These are phyloP conservation scores for Prunus yedoensis DNA, from an alignment of 331 rosid species.

Conservation along the genomic window DNA sequence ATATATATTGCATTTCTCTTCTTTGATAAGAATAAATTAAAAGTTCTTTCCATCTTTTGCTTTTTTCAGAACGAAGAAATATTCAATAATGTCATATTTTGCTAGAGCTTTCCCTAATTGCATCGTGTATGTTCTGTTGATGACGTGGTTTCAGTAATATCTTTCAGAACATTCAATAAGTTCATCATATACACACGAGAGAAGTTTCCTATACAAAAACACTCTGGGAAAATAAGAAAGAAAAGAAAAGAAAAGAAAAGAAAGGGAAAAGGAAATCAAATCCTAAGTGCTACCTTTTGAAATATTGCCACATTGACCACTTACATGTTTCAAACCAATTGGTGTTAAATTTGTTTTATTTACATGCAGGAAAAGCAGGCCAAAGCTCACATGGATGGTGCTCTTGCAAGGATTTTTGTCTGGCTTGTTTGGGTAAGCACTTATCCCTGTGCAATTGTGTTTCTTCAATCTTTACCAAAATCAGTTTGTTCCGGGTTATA, in stretches of 20 bases:
- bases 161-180: not conserved
- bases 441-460: not conserved
- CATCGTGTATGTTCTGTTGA: not conserved
- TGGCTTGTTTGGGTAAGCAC: constrained; percentile 67
- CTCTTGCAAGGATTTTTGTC: constrained; percentile 59
- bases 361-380: constrained; percentile 53
- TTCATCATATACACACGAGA: not conserved
- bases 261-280: not conserved
- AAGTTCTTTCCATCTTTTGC: no score
- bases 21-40: not conserved
- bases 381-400: constrained; percentile 50
- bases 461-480: not conserved
- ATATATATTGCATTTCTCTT: not conserved
- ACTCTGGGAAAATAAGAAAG: not conserved
- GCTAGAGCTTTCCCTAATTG: not conserved
- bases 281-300: not conserved
- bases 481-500: no score
- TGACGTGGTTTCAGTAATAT: not conserved
- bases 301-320: not conserved
- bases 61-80: no score
- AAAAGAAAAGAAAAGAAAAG: not conserved
- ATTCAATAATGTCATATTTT: not conserved
- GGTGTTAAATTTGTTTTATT: not conserved
- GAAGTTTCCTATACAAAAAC: not conserved
- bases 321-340: not conserved